phyloP scores from a whole-genome alignment of 2,329 filamentous ascomycete genomes.

The Pseudogymnoascus sp. region DNA sequence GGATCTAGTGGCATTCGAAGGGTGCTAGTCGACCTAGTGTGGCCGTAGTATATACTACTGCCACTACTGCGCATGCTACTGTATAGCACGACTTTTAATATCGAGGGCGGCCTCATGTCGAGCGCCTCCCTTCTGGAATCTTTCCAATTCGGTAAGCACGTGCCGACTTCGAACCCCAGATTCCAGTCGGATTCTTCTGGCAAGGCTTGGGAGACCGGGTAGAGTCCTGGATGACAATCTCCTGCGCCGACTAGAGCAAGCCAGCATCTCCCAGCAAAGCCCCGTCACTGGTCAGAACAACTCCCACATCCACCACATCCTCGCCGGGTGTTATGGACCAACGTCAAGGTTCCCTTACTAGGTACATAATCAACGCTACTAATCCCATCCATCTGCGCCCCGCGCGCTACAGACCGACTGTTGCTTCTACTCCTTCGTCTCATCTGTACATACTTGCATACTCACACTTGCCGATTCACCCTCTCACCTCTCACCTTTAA shows the following conservation, averaged over 20 bases:
- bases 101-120: neutral
- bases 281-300: neutral
- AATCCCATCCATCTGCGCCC: neutral
- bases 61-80: constrained; percentile 2
- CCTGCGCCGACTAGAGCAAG: neutral
- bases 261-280: neutral
- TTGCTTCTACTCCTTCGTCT: constrained; percentile 5
- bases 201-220: neutral
- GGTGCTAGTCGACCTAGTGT: neutral
- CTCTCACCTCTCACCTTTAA: constrained; percentile 5
- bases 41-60: neutral
- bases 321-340: constrained; percentile 6
- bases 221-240: constrained; percentile 3
- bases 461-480: neutral
- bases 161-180: constrained; percentile 3
- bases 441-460: neutral
- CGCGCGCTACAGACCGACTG: neutral
- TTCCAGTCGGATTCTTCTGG: neutral
- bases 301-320: neutral
- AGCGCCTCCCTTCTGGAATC: constrained; percentile 6
- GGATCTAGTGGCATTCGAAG: constrained; percentile 1
- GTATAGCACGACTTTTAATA: constrained; percentile 7
- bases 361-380: constrained; percentile 3
- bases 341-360: constrained; percentile 4
- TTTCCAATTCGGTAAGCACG: constrained; percentile 6